These are phyloP conservation scores for Apophysomyces sp. DNA, from an alignment of 371 early-diverging fungal species.

Conservation along the genomic window DNA sequence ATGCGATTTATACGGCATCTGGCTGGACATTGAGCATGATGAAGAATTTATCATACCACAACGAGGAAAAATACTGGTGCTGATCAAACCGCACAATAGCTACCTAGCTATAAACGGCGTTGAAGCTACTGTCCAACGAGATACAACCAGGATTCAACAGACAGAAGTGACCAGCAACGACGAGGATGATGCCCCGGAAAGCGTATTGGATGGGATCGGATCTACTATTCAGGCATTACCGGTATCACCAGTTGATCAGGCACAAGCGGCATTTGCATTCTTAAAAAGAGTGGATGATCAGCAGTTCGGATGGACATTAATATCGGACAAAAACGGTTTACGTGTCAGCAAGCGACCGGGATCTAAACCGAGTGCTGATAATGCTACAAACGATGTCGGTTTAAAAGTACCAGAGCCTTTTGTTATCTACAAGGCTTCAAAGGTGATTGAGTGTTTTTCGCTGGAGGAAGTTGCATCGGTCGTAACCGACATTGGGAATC, in stretches of 20 bases:
- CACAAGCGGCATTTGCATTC: conserved; percentile 29
- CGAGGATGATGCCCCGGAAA: not conserved
- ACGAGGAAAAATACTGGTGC: conserved; percentile 50
- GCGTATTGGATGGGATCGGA: not conserved
- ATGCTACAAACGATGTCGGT: conserved; percentile 9
- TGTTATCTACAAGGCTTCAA: conserved; percentile 50
- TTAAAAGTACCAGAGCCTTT: conserved; percentile 51
- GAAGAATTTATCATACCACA: conserved; percentile 53
- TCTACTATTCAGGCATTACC: conserved; percentile 9
- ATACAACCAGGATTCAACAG: not conserved
- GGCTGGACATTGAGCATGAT: conserved; percentile 52
- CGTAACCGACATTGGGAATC: conserved; percentile 41
- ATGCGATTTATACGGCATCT: conserved; percentile 48
- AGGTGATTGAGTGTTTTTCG: conserved; percentile 60
- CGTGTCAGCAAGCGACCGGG: conserved; percentile 46
- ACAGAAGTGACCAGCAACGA: not conserved
- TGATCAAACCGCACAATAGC: conserved; percentile 36
- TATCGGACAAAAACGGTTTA: conserved; percentile 52
- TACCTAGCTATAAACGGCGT: conserved; percentile 23
- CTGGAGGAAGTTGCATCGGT: conserved; percentile 56
- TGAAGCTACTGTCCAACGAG: conserved; percentile 1
- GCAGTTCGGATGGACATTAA: conserved; percentile 48
- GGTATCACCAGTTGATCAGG: conserved; percentile 25
- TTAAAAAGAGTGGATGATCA: conserved; percentile 35
- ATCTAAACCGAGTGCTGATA: not conserved